Percentiles rank a stretch among this genome's conserved stretches.
phyloP scores from a whole-genome alignment of 805 yeast species.

The Dipodascopsis tothii region DNA sequence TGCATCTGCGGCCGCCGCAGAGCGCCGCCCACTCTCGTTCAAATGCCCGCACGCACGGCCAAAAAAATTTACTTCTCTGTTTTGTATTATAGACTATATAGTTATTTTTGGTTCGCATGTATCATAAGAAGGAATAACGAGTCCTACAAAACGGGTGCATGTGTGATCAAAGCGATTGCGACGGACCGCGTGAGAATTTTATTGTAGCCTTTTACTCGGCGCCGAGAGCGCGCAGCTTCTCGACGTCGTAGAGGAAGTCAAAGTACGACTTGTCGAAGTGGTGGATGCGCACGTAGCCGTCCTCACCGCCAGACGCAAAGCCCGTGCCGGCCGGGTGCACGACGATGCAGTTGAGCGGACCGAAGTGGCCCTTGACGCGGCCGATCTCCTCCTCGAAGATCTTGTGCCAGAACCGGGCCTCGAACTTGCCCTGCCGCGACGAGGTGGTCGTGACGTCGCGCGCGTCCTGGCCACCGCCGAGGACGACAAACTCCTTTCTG shows the following conservation, averaged over 20 bases:
- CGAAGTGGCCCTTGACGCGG: constrained; percentile 96
- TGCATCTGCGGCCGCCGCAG: too few species aligned
- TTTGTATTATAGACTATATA: too few species aligned
- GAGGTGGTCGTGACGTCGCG: constrained; percentile 97
- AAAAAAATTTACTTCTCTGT: too few species aligned
- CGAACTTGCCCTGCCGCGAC: constrained; percentile 89
- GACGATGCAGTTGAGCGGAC: constrained; percentile 91
- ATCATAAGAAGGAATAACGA: too few species aligned
- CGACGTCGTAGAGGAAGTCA: constrained; percentile 48
- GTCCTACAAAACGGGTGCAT: too few species aligned
- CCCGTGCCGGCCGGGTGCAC: constrained; percentile 90
- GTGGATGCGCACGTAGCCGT: constrained; percentile 92
- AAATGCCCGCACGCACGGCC: too few species aligned
- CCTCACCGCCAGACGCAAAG: constrained; percentile 97
- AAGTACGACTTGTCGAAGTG: constrained; percentile 86
- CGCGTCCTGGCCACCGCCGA: constrained; percentile 99
- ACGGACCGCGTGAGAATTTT: too few species aligned
- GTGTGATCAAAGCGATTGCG: too few species aligned
- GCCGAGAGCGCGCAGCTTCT: constrained; percentile 14
- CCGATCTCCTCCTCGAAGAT: constrained; percentile 93
- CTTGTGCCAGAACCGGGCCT: constrained; percentile 92
- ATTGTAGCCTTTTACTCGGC: too few species aligned
- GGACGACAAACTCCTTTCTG: constrained; percentile 77
- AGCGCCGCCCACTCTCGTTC: too few species aligned
- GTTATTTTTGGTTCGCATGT: too few species aligned